Conservation (phyloP, 352 stramenopile species). For the Pythium vanterpoolii region DNA sequence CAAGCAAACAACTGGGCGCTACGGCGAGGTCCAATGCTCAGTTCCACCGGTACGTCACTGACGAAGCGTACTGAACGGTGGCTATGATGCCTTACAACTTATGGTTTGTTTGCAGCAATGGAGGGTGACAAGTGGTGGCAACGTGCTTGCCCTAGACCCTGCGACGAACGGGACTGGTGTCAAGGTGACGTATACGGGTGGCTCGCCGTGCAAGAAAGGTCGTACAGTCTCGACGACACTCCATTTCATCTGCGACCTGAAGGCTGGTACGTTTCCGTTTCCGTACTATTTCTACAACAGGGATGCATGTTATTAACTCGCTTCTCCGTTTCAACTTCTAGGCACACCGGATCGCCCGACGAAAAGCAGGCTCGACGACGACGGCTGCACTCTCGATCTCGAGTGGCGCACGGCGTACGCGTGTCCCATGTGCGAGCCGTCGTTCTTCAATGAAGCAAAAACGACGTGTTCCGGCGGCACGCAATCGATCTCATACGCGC, state of each 20-base stretch:
- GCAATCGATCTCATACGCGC: constrained; percentile 59
- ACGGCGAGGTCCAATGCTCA: constrained; percentile 70
- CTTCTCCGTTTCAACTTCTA: constrained; percentile 9
- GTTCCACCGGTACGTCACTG: constrained; percentile 45
- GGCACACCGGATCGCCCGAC: constrained; percentile 43
- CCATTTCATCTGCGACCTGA: constrained; percentile 69
- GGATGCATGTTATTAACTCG: neutral
- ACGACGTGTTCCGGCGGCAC: constrained; percentile 53
- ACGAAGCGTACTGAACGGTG: too few species aligned
- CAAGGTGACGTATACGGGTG: constrained; percentile 48
- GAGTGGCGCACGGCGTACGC: constrained; percentile 70
- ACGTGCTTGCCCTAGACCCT: constrained; percentile 56
- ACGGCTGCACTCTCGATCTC: constrained; percentile 52
- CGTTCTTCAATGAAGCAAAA: constrained; percentile 62
- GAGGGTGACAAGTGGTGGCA: constrained; percentile 57
- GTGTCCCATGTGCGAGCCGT: constrained; percentile 59
- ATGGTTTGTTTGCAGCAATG: constrained; percentile 66
- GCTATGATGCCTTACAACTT: too few species aligned
- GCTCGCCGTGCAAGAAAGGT: constrained; percentile 47
- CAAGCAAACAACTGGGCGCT: constrained; percentile 58
- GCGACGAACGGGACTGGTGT: constrained; percentile 55
- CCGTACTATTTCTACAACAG: neutral
- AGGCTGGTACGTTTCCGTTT: constrained; percentile 33
- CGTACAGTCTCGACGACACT: constrained; percentile 48
- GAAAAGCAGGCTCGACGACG: constrained; percentile 32